phyloP scores from a whole-genome alignment of 2,329 filamentous ascomycete species.

The Aspergillus amoenus region DNA sequence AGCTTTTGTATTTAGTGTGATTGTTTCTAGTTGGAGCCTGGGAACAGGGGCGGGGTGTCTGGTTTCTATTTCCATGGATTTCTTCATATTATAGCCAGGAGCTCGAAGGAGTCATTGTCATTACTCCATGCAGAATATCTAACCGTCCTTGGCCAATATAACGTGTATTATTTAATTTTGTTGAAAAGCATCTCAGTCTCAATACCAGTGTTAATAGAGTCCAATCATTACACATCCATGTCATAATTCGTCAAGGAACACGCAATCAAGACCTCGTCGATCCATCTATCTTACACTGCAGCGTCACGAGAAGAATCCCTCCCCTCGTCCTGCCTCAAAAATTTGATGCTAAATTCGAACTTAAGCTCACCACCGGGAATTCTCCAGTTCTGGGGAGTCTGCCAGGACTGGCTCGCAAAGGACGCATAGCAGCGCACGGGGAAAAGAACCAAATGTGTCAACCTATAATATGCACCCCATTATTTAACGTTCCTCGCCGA shows the following conservation, averaged over 20 bases:
- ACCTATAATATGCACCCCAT: background rate
- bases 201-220: background rate
- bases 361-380: constrained; percentile 6
- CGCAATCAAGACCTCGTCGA: background rate
- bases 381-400: background rate
- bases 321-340: constrained; percentile 1
- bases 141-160: constrained; percentile 15
- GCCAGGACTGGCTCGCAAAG: background rate
- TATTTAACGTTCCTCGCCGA: background rate
- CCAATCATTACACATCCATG: background rate
- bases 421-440: background rate
- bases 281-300: background rate
- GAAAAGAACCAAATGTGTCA: constrained; percentile 3
- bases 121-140: constrained; percentile 2
- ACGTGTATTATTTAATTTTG: constrained; percentile 20
- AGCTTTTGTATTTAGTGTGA: constrained; percentile 23
- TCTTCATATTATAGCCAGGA: background rate
- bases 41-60: constrained; percentile 22
- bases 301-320: background rate
- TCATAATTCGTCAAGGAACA: background rate
- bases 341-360: constrained; percentile 8
- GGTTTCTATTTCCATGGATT: constrained; percentile 15
- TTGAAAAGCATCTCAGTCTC: background rate
- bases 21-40: constrained; percentile 12
- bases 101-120: background rate